Percentiles rank a stretch among this genome's conserved stretches.
These are phyloP conservation scores for Alternaria hordeiaustralica DNA, from an alignment of 2,329 filamentous ascomycete genomes.

Conservation along the genomic window DNA sequence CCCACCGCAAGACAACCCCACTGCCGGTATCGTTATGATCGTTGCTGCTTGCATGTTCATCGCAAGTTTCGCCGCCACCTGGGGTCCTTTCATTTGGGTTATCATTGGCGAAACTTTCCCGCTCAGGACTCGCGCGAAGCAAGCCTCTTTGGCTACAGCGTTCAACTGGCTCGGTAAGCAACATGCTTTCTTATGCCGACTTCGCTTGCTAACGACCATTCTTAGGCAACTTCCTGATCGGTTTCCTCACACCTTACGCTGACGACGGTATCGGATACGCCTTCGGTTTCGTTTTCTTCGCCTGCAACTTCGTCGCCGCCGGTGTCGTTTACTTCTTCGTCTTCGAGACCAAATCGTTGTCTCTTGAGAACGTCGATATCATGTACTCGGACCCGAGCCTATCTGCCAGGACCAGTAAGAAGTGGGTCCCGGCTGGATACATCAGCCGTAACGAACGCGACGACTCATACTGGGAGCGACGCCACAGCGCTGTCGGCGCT, in stretches of 20 bases:
- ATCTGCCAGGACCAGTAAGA: slow-evolving; percentile 39
- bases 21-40: slow-evolving; percentile 71
- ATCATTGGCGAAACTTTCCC: slow-evolving; percentile 49
- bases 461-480: slow-evolving; percentile 34
- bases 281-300: slow-evolving; percentile 47
- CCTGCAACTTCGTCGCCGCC: slow-evolving; percentile 41
- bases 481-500: slow-evolving; percentile 25
- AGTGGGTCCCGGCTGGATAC: slow-evolving; percentile 44
- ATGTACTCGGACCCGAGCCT: slow-evolving; percentile 42
- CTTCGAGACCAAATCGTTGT: slow-evolving; percentile 42
- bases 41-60: slow-evolving; percentile 78
- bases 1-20: slow-evolving; percentile 40
- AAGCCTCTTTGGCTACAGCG: slow-evolving; percentile 41
- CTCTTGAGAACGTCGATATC: slow-evolving; percentile 45
- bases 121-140: slow-evolving; percentile 44
- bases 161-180: slow-evolving; percentile 40
- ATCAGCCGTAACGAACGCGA: slow-evolving; percentile 40
- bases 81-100: slow-evolving; percentile 63
- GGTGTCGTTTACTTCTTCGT: slow-evolving; percentile 44
- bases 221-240: slow-evolving; percentile 48
- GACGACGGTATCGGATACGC: slow-evolving; percentile 42
- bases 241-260: slow-evolving; percentile 45
- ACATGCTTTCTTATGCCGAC: not conserved
- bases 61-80: slow-evolving; percentile 71
- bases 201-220: slow-evolving; percentile 23